These are phyloP conservation scores for Yamadazyma olivae DNA, from an alignment of 805 yeast genomes.

Conservation along the genomic window DNA sequence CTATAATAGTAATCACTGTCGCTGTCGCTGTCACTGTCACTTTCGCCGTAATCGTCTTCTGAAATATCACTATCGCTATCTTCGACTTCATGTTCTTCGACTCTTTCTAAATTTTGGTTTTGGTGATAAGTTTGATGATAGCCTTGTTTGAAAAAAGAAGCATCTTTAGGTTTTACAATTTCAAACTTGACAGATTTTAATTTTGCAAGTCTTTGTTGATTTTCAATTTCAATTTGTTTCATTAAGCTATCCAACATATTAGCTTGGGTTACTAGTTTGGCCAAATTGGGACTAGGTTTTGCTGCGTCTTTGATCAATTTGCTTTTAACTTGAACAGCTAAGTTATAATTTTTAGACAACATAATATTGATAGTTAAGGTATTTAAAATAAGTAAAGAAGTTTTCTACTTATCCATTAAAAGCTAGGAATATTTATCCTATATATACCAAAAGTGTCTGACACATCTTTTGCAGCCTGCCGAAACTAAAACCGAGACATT, in stretches of 20 bases:
- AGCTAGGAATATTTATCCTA: too few relatives aligned
- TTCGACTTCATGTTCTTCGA: not conserved
- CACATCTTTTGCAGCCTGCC: too few relatives aligned
- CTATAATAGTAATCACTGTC: not conserved
- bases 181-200: not conserved
- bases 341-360: not conserved
- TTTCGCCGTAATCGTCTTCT: not conserved
- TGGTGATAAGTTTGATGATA: not conserved
- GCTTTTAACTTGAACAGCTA: not conserved
- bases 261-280: conserved; percentile 4
- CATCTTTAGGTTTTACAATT: too few relatives aligned
- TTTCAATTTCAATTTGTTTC: not conserved
- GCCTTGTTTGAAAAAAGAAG: not conserved
- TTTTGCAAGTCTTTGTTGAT: not conserved
- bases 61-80: not conserved
- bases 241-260: conserved; percentile 1
- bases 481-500: too few relatives aligned
- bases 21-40: conserved; percentile 1
- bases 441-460: too few relatives aligned
- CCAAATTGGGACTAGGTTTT: not conserved
- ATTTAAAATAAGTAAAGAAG: too few relatives aligned
- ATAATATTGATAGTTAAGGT: too few relatives aligned
- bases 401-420: too few relatives aligned
- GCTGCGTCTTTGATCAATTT: not conserved
- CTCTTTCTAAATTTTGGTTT: not conserved